Percentiles rank a stretch among this genome's conserved stretches.
Conservation (phyloP, 2,329 filamentous ascomycete genomes). For the Calonectria pauciramosa region DNA sequence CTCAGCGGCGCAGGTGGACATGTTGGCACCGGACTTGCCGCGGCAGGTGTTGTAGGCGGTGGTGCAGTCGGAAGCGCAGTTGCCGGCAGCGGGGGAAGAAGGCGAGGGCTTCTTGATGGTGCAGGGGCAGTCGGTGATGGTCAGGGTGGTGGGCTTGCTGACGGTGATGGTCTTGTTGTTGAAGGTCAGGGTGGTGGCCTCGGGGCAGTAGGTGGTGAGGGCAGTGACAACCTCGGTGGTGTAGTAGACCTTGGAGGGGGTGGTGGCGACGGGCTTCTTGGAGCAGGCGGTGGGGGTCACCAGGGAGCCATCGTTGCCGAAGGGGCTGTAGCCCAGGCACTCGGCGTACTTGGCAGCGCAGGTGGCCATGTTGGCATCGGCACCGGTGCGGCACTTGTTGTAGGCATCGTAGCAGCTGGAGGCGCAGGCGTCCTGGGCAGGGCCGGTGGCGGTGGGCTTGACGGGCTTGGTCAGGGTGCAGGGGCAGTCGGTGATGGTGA, state of each 20-base stretch:
- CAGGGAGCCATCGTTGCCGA: conserved; percentile 68
- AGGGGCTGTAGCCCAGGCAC: conserved; percentile 12
- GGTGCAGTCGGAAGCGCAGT: conserved; percentile 27
- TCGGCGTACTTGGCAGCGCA: not conserved
- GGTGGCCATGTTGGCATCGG: not conserved
- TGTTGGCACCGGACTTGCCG: conserved; percentile 35
- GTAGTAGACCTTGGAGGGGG: conserved; percentile 47
- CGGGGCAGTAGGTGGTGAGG: conserved; percentile 70
- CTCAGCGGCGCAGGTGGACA: conserved; percentile 40
- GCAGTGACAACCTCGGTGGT: conserved; percentile 71
- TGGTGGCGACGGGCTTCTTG: conserved; percentile 31
- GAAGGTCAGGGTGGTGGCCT: conserved; percentile 13
- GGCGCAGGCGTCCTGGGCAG: not conserved
- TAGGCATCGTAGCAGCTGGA: not conserved
- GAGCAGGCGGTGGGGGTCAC: conserved; percentile 32
- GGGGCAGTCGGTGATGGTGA: conserved; percentile 80
- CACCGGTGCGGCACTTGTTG: not conserved
- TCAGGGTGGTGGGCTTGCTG: conserved; percentile 25
- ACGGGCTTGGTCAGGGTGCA: conserved; percentile 76
- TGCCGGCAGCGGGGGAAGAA: not conserved
- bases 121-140: conserved; percentile 17
- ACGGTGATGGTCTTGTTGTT: conserved; percentile 26
- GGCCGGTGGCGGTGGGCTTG: conserved; percentile 60
- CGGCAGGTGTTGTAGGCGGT: conserved; percentile 37
- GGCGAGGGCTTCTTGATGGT: conserved; percentile 10